Base-by-base conservation (phyloP, 805 yeast species). In the Saturnispora besseyi region DNA sequence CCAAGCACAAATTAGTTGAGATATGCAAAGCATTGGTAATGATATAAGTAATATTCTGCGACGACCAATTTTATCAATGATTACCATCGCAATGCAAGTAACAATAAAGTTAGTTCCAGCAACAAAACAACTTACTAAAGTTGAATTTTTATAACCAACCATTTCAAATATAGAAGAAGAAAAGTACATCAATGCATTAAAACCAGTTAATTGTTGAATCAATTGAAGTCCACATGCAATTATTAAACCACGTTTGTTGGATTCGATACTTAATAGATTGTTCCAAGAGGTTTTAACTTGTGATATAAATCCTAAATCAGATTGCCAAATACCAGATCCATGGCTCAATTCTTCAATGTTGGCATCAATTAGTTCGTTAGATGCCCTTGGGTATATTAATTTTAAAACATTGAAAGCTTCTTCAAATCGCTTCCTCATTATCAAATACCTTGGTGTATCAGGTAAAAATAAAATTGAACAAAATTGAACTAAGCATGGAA, bases 131-230 rank as follows among this genome's bases (percentile, higher is more conserved):
- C 97, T 89, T 13, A 91, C 97, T 1, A 96, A 96, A n/a, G 96
- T 84, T 10, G 98, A 78, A 64, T 90, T 80, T 53, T 78, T 61
- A 64, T 90, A 91, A 2, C 98, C 98, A 49, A 90, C 87, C 41
- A 89, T 81, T 66, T 88, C 82, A 62, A 93, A 93, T 56, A 93
- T 84, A 1, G 97, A 89, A 33, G 95, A 82, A 44, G 95, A 84
- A 68, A 90, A 91, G 71, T 91, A 91, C 95, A 91, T 87, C 59
- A 91, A 76, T 5, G 97, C 87, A 70, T 91, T 93, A 79, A 93
- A 90, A 56, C 98, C 98, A 18, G 95, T 85, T 60, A 91, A 88
- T 69, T 91, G 99, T 72, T 91, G 98, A 60, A 91, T 84, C 52
- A 95, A 96, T 69, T 91, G 98, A 56, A 91, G 70, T 34, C 95